Evolutionary conservation across 179 eudicot species (phyloP).

Genomic region (Pouteria campechiana): DNA sequence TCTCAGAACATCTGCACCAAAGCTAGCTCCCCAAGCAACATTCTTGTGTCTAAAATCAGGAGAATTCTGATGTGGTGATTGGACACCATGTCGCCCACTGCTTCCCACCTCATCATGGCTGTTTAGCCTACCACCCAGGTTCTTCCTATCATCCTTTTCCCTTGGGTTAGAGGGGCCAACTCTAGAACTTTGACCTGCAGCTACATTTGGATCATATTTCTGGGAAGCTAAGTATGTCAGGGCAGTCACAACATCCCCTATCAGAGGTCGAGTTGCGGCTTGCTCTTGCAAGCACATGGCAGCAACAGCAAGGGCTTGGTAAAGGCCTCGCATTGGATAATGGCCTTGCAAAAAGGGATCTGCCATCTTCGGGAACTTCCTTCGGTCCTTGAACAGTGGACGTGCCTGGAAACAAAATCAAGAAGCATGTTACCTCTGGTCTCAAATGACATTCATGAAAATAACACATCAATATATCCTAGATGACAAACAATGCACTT

Average conservation of each 20-base stretch:
- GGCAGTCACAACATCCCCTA: slow-evolving; percentile 94
- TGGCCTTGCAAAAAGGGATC: slow-evolving; percentile 83
- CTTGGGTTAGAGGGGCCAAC: slow-evolving; percentile 55
- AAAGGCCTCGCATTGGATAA: slow-evolving; percentile 89
- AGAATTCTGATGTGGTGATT: slow-evolving; percentile 58
- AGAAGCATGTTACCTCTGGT: no score
- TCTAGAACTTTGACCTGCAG: slow-evolving; percentile 36
- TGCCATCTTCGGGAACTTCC: slow-evolving; percentile 95
- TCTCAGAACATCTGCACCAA: slow-evolving; percentile 46
- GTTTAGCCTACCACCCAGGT: slow-evolving; percentile 36
- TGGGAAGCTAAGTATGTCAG: slow-evolving; percentile 84
- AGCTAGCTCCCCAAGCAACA: slow-evolving; percentile 34
- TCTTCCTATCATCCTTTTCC: slow-evolving; percentile 44
- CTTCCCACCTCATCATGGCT: slow-evolving; percentile 38
- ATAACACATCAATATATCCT: no score
- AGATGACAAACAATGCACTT: not conserved
- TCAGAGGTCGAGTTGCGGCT: slow-evolving; percentile 90
- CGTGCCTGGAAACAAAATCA: slow-evolving; percentile 73
- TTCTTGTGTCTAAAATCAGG: slow-evolving; percentile 68
- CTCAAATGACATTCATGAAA: no score
- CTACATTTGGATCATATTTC: slow-evolving; percentile 68
- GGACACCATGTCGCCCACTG: slow-evolving; percentile 37
- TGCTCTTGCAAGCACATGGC: slow-evolving; percentile 99
- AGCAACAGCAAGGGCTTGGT: slow-evolving; percentile 97
- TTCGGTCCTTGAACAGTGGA: slow-evolving; percentile 85